Percentiles rank a stretch among this genome's conserved stretches.
Conservation (phyloP, 2,329 filamentous ascomycete genomes). For the Fusarium falciforme region DNA sequence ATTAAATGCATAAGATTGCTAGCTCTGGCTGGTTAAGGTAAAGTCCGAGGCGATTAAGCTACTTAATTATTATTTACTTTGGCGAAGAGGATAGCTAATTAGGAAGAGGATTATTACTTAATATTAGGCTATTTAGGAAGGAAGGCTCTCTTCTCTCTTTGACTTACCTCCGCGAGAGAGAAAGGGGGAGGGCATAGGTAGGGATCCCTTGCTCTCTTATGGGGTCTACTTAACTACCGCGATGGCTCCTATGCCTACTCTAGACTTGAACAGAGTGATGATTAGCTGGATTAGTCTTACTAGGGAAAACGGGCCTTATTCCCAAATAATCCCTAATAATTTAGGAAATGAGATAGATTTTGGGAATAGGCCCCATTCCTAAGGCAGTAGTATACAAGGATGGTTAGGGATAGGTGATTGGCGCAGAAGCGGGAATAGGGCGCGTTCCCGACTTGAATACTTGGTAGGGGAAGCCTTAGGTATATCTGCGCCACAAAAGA, state of each 20-base stretch:
- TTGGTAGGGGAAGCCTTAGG: too few species aligned
- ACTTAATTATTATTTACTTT: background rate
- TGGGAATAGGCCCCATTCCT: too few species aligned
- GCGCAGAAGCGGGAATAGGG: too few species aligned
- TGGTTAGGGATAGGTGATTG: too few species aligned
- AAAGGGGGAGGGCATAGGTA: background rate
- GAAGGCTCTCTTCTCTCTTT: background rate
- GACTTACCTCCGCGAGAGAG: background rate
- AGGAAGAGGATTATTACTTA: background rate
- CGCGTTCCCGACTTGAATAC: too few species aligned
- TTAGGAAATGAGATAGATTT: too few species aligned
- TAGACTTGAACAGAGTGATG: too few species aligned
- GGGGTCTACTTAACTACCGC: background rate
- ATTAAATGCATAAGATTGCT: background rate
- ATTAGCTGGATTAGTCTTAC: too few species aligned
- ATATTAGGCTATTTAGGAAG: background rate
- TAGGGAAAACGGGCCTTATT: too few species aligned
- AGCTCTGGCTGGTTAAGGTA: background rate
- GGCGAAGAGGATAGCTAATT: background rate
- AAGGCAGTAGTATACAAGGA: too few species aligned
- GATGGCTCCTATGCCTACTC: background rate
- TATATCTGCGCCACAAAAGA: too few species aligned
- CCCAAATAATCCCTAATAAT: too few species aligned
- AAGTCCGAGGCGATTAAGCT: background rate
- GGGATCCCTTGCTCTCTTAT: background rate